Conservation (phyloP, 2,329 filamentous ascomycete species). For the Diaporthe sp. region DNA sequence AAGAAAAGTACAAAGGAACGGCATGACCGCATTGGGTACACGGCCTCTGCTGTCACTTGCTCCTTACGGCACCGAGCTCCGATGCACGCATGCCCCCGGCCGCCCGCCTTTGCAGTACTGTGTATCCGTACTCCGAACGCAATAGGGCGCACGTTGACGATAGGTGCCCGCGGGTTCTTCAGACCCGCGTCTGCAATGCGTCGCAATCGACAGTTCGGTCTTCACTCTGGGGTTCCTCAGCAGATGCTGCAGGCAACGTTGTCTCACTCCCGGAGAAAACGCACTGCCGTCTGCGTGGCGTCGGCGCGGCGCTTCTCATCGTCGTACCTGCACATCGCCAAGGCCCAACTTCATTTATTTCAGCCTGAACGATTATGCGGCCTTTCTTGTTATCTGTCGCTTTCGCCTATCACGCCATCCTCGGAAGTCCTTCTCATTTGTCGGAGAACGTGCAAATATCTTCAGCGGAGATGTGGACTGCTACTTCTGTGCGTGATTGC, state of each 20-base stretch:
- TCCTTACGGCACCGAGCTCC: constrained; percentile 28
- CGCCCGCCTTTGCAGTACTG: background rate
- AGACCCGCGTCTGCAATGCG: background rate
- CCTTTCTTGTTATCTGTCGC: background rate
- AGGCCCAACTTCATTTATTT: constrained; percentile 10
- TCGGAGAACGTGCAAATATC: background rate
- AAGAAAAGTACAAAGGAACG: constrained; percentile 1
- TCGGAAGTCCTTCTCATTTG: background rate
- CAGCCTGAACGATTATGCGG: constrained; percentile 18
- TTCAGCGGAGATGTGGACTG: background rate
- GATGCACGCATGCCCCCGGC: constrained; percentile 3
- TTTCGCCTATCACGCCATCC: background rate
- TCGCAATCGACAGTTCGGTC: background rate
- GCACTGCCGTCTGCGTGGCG: background rate
- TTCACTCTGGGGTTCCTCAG: background rate
- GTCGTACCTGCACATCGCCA: constrained; percentile 23
- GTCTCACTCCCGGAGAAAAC: background rate
- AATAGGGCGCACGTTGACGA: background rate
- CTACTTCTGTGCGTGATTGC: background rate
- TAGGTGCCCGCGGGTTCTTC: background rate
- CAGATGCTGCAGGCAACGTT: background rate
- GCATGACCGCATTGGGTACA: constrained; percentile 11
- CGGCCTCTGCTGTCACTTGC: constrained; percentile 13
- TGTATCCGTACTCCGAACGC: background rate
- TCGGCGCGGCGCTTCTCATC: constrained; percentile 15